Evolutionary conservation across 441 rosid genomes (phyloP).

Genomic region (Populus hybrid): DNA sequence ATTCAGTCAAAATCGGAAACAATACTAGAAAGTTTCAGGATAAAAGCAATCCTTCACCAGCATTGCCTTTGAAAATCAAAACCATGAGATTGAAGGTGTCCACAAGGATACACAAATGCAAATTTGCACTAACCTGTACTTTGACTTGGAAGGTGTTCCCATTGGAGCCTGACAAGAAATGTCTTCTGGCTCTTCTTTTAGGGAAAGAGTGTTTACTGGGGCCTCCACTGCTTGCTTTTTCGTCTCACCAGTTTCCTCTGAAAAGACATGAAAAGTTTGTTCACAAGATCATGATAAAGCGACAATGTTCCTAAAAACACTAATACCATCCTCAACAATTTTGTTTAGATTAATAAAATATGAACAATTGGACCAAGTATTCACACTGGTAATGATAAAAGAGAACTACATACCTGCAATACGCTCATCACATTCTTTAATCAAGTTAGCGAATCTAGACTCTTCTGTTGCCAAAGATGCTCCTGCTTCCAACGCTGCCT

Average conservation of each 20-base stretch:
- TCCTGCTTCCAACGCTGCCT: constrained; percentile 70
- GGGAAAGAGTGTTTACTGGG: constrained; percentile 12
- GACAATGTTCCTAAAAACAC: not conserved
- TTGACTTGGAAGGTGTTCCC: constrained; percentile 37
- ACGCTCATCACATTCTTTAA: constrained; percentile 59
- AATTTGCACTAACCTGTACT: constrained; percentile 48
- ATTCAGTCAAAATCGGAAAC: not conserved
- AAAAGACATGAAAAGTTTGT: not conserved
- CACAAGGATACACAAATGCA: not conserved
- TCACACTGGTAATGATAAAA: not conserved
- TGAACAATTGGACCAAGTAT: not conserved
- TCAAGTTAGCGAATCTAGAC: constrained; percentile 48
- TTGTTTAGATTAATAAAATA: not conserved
- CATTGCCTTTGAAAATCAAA: not conserved
- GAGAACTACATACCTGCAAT: constrained; percentile 44
- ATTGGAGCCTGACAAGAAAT: constrained; percentile 12
- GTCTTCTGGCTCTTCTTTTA: constrained; percentile 23
- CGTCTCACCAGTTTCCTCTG: constrained; percentile 32
- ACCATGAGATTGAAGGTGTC: not conserved
- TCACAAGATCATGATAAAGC: not conserved
- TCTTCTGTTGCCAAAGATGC: constrained; percentile 48
- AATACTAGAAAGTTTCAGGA: not conserved
- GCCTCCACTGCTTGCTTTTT: constrained; percentile 21
- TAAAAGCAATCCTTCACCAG: not conserved
- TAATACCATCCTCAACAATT: not conserved